Base-by-base conservation (phyloP, 2,329 filamentous ascomycete species). In the Fusarium proliferatum region DNA sequence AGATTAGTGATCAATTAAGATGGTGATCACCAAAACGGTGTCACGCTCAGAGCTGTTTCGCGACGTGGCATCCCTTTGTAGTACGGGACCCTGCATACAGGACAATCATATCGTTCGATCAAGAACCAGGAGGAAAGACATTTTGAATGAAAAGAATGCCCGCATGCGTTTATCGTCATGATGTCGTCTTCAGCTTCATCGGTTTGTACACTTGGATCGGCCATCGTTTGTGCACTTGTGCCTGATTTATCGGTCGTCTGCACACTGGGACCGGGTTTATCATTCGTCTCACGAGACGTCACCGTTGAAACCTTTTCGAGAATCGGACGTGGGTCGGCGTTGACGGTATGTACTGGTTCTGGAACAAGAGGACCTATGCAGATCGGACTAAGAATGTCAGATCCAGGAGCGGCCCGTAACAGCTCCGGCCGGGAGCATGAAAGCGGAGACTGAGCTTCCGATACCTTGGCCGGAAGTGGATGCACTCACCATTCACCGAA, bases 81-180 rank as follows among this genome's bases (percentile, higher is more conserved):
- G 65, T 83, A 85, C 12, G 65, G 71, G 16, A 72, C 74, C 26
- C 84, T 74, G 62, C 84, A 85, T 3, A 85, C 74, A 2, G 84
- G 84, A 41, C 84, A 85, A 36, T 81, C 77, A 59, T 80, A 80
- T 7, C 82, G 77, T 26, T 79, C 76, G 34, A 79, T 78, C 39
- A 84, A 63, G 57, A 83, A 83, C 83, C 83, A 85, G 1, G 79
- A 80, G 5, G 79, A 80, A 30, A 85, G 76, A 30, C 84, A 85
- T 12, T 78, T 79, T 9, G 81, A 79, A 69, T 85, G 84, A 60
- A 84, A 85, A 4, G 79, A 72, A 46, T 85, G 84, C 2, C 78
- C 79, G 45, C 83, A 85, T 26, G 60, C 72, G 48, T 81, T 81
- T 53, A 84, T 69, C 51, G 78, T 81, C 56, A 85, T 36, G 8